A percentile compares a stretch with the other conserved stretches of the same genome.
These are phyloP conservation scores for Aspergillus sp. DNA, from an alignment of 2,329 filamentous ascomycete genomes.

Conservation along the genomic window DNA sequence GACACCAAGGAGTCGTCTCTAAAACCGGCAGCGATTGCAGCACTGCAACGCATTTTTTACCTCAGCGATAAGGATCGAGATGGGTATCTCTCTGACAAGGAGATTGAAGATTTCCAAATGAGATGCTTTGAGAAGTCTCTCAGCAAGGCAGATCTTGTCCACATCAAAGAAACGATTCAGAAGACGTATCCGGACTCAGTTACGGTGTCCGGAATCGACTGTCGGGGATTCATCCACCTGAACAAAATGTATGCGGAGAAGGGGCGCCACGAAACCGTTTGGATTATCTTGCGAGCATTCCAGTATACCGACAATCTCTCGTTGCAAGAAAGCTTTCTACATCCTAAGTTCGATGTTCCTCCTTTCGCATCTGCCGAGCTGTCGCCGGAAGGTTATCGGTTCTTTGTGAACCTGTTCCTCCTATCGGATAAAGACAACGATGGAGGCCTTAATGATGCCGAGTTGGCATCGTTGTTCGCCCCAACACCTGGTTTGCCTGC, in stretches of 20 bases:
- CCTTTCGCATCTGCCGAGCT: constrained; percentile 89
- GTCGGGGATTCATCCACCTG: constrained; percentile 77
- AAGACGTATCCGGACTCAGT: constrained; percentile 61
- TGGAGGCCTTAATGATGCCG: constrained; percentile 80
- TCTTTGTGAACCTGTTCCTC: constrained; percentile 94
- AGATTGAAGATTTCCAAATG: constrained; percentile 84
- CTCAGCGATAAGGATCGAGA: constrained; percentile 96
- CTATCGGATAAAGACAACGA: constrained; percentile 97
- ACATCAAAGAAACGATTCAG: constrained; percentile 83
- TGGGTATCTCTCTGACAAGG: constrained; percentile 80
- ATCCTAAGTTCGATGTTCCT: constrained; percentile 90
- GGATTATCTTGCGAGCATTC: constrained; percentile 92
- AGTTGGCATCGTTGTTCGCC: constrained; percentile 81
- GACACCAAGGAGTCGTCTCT: constrained; percentile 88
- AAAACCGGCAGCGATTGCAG: constrained; percentile 84
- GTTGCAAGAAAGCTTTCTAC: constrained; percentile 83
- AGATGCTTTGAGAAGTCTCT: constrained; percentile 90
- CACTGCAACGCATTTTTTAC: constrained; percentile 87
- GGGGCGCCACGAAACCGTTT: constrained; percentile 94
- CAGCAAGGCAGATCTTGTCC: constrained; percentile 73
- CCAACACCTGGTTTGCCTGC: constrained; percentile 84
- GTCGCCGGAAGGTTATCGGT: constrained; percentile 89
- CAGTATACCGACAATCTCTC: constrained; percentile 95
- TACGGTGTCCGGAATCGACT: constrained; percentile 68
- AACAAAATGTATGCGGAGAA: constrained; percentile 98